A percentile compares a stretch with the other conserved stretches of the same genome.
phyloP scores from a whole-genome alignment of 1,284 basidiomycete genomes.

The Lignosus rhinocerotis region DNA sequence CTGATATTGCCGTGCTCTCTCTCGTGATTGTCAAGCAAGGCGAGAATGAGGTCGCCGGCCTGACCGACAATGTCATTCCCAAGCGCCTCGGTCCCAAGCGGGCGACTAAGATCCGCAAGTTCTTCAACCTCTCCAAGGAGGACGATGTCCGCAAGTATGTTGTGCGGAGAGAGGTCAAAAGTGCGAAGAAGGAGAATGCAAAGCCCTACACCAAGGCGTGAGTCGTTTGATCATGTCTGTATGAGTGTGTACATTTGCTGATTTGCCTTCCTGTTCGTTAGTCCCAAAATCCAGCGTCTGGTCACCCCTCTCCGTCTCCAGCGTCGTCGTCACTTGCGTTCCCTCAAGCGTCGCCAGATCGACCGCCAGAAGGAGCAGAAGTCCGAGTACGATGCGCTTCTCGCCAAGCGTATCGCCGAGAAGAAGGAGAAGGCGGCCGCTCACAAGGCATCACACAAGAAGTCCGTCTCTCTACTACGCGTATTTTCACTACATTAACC shows the following conservation, averaged over 20 bases:
- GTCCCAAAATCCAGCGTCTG: slow-evolving; percentile 88
- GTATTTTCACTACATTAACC: not conserved
- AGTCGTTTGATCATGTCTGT: slow-evolving; percentile 39
- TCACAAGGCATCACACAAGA: slow-evolving; percentile 75
- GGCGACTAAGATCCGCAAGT: slow-evolving; percentile 93
- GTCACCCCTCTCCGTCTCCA: slow-evolving; percentile 96
- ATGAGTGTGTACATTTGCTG: not conserved
- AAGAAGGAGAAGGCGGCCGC: slow-evolving; percentile 87
- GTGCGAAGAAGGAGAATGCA: slow-evolving; percentile 87
- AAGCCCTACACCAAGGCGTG: slow-evolving; percentile 99
- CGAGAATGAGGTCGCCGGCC: slow-evolving; percentile 86
- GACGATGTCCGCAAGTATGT: slow-evolving; percentile 99
- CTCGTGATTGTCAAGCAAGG: slow-evolving; percentile 98
- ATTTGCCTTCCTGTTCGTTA: slow-evolving; percentile 29
- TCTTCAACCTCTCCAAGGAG: slow-evolving; percentile 98
- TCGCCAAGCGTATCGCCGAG: slow-evolving; percentile 91
- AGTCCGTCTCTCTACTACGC: slow-evolving; percentile 36
- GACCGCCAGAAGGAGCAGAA: slow-evolving; percentile 95
- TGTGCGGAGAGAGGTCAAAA: slow-evolving; percentile 88
- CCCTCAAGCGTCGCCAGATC: slow-evolving; percentile 87
- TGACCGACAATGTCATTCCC: slow-evolving; percentile 92
- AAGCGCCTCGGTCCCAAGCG: slow-evolving; percentile 96
- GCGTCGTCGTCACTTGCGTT: slow-evolving; percentile 91
- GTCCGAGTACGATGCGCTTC: slow-evolving; percentile 84
- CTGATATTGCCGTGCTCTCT: slow-evolving; percentile 95